Evolutionary conservation across 805 yeast species (phyloP).

Genomic region (Yamadazyma insecticola): DNA sequence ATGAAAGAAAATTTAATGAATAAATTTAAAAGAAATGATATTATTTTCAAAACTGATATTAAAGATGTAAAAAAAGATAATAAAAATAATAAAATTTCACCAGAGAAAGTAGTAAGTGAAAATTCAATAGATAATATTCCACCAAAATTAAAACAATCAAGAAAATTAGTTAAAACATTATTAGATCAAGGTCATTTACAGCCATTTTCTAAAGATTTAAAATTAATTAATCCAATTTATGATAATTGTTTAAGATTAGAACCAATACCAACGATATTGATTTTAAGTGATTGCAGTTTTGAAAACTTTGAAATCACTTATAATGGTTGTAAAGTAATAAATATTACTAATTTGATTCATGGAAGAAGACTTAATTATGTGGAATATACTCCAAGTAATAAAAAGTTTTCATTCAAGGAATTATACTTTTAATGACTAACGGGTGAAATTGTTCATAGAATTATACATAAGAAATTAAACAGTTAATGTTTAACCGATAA

Average conservation of each 20-base stretch:
- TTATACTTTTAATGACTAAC: slow-evolving; percentile 12
- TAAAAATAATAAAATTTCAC: slow-evolving; percentile 12
- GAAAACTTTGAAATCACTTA: slow-evolving; percentile 72
- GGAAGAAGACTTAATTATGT: slow-evolving; percentile 50
- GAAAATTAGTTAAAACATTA: slow-evolving; percentile 72
- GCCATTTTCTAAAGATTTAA: slow-evolving; percentile 61
- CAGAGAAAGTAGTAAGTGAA: slow-evolving; percentile 11
- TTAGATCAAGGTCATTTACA: slow-evolving; percentile 85
- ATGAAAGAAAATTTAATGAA: slow-evolving; percentile 69
- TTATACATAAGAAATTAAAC: too few relatives aligned
- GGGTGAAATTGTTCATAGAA: too few relatives aligned
- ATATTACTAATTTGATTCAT: slow-evolving; percentile 55
- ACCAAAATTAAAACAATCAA: slow-evolving; percentile 51
- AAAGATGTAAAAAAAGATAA: slow-evolving; percentile 17
- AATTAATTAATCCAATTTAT: slow-evolving; percentile 65
- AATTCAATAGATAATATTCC: slow-evolving; percentile 22
- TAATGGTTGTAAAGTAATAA: slow-evolving; percentile 76
- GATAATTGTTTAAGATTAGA: slow-evolving; percentile 66
- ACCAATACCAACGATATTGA: slow-evolving; percentile 66
- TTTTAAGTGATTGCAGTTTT: slow-evolving; percentile 68
- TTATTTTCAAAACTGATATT: slow-evolving; percentile 45
- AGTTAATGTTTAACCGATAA: too few relatives aligned
- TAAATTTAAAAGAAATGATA: slow-evolving; percentile 66
- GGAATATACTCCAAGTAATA: slow-evolving; percentile 66
- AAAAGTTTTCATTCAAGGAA: slow-evolving; percentile 20